A percentile compares a stretch with the other conserved stretches of the same genome.
Conservation (phyloP, 495 filamentous ascomycete species). For the Penicillium nucicola region DNA sequence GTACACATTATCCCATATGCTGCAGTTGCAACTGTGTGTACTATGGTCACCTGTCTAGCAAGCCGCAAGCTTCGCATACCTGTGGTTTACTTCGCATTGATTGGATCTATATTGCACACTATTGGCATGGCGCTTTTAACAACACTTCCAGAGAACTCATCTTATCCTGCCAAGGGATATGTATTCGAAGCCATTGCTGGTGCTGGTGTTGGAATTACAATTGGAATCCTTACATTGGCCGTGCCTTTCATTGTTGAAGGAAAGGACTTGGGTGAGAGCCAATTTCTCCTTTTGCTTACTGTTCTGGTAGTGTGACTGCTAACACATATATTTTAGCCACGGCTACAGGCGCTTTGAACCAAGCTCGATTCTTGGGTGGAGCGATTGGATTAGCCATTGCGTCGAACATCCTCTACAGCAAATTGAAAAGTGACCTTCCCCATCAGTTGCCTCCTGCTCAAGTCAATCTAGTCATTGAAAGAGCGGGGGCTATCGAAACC, state of each 20-base stretch:
- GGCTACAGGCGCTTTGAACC: constrained; percentile 49
- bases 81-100: neutral
- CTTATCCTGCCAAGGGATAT: constrained; percentile 18
- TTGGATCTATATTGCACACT: neutral
- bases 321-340: constrained; percentile 27
- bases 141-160: constrained; percentile 3
- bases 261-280: constrained; percentile 34
- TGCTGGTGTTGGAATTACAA: constrained; percentile 47
- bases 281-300: neutral
- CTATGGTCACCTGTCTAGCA: constrained; percentile 5
- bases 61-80: neutral
- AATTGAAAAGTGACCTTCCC: constrained; percentile 8
- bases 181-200: constrained; percentile 49
- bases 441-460: neutral
- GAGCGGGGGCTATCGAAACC: neutral
- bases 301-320: neutral
- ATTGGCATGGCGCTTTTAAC: neutral
- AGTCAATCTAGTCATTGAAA: constrained; percentile 7
- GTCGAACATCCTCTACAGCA: constrained; percentile 17
- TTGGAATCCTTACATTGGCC: constrained; percentile 46
- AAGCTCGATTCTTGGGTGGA: constrained; percentile 53
- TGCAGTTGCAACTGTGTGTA: constrained; percentile 40
- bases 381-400: constrained; percentile 40
- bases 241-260: constrained; percentile 39
- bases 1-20: constrained; percentile 51